phyloP scores from a whole-genome alignment of 2,329 filamentous ascomycete genomes.

The Penicillium janthinellum region DNA sequence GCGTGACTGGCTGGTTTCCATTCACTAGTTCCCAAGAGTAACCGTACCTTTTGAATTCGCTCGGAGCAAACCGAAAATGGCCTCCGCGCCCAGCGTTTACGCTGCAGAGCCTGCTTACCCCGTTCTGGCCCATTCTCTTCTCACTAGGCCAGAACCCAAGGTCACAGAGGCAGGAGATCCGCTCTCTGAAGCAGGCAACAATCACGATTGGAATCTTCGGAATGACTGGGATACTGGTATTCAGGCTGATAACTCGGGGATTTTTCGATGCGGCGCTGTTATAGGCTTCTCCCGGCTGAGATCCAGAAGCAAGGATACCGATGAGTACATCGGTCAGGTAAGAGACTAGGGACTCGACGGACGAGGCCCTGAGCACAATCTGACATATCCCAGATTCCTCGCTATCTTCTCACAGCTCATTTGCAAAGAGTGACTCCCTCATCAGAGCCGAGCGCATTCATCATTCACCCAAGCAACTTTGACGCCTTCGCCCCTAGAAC shows the following conservation, averaged over 20 bases:
- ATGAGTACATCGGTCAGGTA: slow-evolving; percentile 38
- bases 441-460: slow-evolving; percentile 31
- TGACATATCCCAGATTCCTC: slow-evolving; percentile 31
- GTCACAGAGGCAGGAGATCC: not conserved
- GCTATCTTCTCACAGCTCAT: slow-evolving; percentile 29
- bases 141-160: slow-evolving; percentile 14
- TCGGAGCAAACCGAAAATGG: slow-evolving; percentile 17
- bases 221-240: slow-evolving; percentile 28
- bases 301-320: slow-evolving; percentile 22
- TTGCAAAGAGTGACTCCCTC: slow-evolving; percentile 15
- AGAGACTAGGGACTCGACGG: not conserved
- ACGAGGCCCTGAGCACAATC: not conserved
- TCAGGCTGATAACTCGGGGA: not conserved
- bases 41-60: not conserved
- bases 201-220: slow-evolving; percentile 30
- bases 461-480: slow-evolving; percentile 37
- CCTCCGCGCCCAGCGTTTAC: slow-evolving; percentile 23
- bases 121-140: slow-evolving; percentile 34
- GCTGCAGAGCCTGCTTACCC: slow-evolving; percentile 35
- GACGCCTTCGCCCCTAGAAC: slow-evolving; percentile 34
- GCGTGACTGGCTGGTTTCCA: not conserved
- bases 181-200: not conserved
- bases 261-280: slow-evolving; percentile 35
- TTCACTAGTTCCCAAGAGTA: not conserved
- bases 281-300: slow-evolving; percentile 38